Evolutionary conservation across 306 rosid genomes (phyloP), one percentile per base, ranked within the genome.

Genomic region (Fragaria vesca): DNA sequence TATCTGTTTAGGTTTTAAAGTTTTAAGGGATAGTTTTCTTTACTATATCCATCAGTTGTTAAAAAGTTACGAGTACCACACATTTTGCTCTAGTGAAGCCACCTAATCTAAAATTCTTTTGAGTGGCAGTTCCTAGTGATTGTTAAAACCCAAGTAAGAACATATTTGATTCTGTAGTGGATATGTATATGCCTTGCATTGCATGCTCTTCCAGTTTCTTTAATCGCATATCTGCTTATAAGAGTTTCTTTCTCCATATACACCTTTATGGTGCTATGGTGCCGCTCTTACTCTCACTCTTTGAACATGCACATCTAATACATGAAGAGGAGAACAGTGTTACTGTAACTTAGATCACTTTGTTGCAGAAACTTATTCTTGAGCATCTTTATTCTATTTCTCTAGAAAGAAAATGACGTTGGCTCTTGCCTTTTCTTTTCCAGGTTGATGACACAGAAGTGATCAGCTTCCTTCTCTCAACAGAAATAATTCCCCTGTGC

Each of bases 381-480:
- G 21, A 32, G 18, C 36, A 10, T 67, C 24, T 24, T 5, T 58
- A 17, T 36, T 66, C 28, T 66, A 18, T 66, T 36, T 66, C 5
- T 36, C 6, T 45, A 17, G 47, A 38, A 7, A 17, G 71, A 6
- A 21, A 30, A 63, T 63, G 69, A 32, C 47, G 38, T 20, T 69
- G 10, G 6, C 57, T 66, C 11, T 8, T 84, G 81, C 79, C 48
- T 66, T 13, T 47, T 50, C 66, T 48, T 61, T 55, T 34, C 76
- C 86, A 94, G 96, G 94, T 90, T 70, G 97, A 89, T 80, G 91
- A 91, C 73, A 84, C 88, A 42, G 91, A 90, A 58, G 94, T 89
- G 58, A 87, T 91, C 69, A 83, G 88, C 74, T 93, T 91, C 82
- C 96, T 93, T 79, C 91, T 91, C 65, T 87, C 93, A 10, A 91